These are phyloP conservation scores for Candolleomyces eurysporus DNA, from an alignment of 768 basidiomycete genomes.

Conservation along the genomic window DNA sequence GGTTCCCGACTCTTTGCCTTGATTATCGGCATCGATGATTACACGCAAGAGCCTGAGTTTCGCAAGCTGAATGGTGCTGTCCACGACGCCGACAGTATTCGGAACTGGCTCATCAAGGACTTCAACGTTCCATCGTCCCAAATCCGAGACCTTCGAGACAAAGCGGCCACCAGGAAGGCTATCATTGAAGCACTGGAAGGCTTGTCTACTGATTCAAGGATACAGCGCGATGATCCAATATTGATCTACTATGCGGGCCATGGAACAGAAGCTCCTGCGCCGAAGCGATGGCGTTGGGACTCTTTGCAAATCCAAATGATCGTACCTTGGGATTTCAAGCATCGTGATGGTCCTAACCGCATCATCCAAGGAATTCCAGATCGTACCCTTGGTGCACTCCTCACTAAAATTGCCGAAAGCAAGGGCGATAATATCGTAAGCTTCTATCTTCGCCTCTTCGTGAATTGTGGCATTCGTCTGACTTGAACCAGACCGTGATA, in stretches of 20 bases:
- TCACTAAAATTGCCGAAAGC: conserved; percentile 9
- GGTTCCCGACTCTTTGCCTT: background rate
- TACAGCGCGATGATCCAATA: conserved; percentile 53
- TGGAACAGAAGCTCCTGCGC: conserved; percentile 48
- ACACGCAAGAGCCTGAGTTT: background rate
- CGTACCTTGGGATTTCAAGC: conserved; percentile 57
- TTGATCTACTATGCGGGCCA: conserved; percentile 66
- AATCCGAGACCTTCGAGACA: conserved; percentile 50
- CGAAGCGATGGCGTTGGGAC: conserved; percentile 47
- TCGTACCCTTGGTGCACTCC: conserved; percentile 10
- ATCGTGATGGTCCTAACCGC: conserved; percentile 33
- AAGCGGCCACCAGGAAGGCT: conserved; percentile 46
- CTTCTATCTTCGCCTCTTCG: background rate
- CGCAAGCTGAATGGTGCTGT: background rate
- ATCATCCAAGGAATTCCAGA: conserved; percentile 12
- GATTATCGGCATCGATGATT: conserved; percentile 7
- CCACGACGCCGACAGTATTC: conserved; percentile 48
- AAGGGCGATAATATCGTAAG: conserved; percentile 18
- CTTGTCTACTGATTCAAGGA: conserved; percentile 49
- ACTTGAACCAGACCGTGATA: conserved; percentile 13
- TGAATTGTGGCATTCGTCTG: background rate
- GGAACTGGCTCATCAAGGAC: conserved; percentile 48
- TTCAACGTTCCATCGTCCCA: conserved; percentile 38
- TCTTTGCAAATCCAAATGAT: conserved; percentile 45
- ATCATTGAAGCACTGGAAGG: conserved; percentile 53